A percentile compares a stretch with the other conserved stretches of the same genome.
Evolutionary conservation across 2,329 filamentous ascomycete species (phyloP).

Genomic region (Aspergillus pseudotamarii): DNA sequence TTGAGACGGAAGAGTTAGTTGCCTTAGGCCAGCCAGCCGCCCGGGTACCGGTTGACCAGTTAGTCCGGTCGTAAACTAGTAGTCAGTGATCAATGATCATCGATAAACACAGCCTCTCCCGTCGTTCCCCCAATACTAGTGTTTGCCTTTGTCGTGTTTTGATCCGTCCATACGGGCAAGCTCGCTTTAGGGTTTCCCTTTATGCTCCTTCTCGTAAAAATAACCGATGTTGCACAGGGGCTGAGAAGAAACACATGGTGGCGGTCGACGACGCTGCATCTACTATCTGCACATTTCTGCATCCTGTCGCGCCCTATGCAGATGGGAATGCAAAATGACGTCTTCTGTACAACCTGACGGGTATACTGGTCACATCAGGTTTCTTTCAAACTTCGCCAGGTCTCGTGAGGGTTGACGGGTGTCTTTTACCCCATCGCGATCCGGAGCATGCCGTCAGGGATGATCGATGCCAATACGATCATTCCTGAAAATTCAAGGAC

Average conservation of each 20-base stretch:
- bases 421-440: not conserved
- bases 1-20: not conserved
- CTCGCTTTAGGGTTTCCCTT: conserved; percentile 7
- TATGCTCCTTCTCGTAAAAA: conserved; percentile 11
- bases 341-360: conserved; percentile 4
- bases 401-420: not conserved
- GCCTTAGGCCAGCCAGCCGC: conserved; percentile 8
- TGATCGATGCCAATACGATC: not conserved
- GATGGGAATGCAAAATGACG: conserved; percentile 2
- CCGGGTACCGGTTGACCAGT: conserved; percentile 2
- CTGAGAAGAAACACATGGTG: conserved; percentile 12
- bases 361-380: conserved; percentile 1
- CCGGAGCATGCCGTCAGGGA: conserved; percentile 1
- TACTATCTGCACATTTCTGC: conserved; percentile 1
- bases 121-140: not conserved
- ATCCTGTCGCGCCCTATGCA: conserved; percentile 2
- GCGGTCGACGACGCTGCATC: conserved; percentile 4
- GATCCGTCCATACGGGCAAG: not conserved
- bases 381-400: not conserved
- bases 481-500: not conserved
- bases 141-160: conserved; percentile 8
- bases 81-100: not conserved
- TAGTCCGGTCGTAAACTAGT: not conserved
- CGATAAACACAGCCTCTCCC: conserved; percentile 5
- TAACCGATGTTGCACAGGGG: conserved; percentile 9